Base-by-base conservation (phyloP, 208 protist genomes). In the Phytomonas sp. region DNA sequence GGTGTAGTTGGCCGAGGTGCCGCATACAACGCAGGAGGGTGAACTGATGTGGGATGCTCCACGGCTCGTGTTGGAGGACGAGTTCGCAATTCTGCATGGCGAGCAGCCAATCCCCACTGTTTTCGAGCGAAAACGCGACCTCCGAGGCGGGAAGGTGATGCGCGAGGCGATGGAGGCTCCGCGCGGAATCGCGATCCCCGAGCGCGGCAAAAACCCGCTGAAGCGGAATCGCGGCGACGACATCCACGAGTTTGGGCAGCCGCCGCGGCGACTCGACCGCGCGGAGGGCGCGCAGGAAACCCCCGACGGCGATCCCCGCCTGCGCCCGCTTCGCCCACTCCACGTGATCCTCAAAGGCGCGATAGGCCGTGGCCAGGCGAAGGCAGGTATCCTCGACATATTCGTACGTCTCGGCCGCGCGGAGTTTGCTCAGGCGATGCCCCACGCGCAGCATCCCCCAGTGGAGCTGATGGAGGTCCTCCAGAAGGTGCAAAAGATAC, bases 171-270 rank as follows among this genome's bases (percentile, higher is more conserved):
- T 96, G 86, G 40, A 96, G 81, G 42, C 80, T 80, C n/a, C 78
- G 73, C 23, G 88, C 78, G 4, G 88, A 94, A 62, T 96, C 88
- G 59, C 85, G 82, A 67, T 96, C 91, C 45, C 77, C 82, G 0
- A 96, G 69, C 10, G 83, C 78, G 14, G 87, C 88, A 77, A 94
- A 96, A 60, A 96, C 87, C 49, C 76, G 80, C 67, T 95, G 87
- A 45, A 95, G 80, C 11, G 84, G 82, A 23, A 91, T 67, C 30
- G 68, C 32, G 19, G 71, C 59, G 6, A 80, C 67, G 4, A 73
- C 60, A 4, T 67, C 63, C 0, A 67, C 1, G 7, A 87, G 63
- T 5, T 33, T 70, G 29, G 86, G 84, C 4, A 94, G 67, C 60
- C 82, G 79, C 0, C 76, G 83, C 72, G 92, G 83, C 0, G 69